These are phyloP conservation scores for Eucalyptus pauciflora DNA, from an alignment of 345 rosid genomes.

Conservation along the genomic window DNA sequence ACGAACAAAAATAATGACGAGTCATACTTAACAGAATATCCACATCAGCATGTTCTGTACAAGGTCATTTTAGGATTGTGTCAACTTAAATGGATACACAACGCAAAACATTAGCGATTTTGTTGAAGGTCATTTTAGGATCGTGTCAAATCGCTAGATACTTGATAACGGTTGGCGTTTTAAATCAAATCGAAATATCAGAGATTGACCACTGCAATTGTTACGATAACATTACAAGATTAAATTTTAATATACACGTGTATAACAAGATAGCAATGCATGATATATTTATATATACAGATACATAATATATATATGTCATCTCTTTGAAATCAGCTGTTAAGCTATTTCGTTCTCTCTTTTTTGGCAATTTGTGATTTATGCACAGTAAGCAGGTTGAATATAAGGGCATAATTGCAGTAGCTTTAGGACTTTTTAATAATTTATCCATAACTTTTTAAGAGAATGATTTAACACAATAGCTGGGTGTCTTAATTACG, in stretches of 20 bases:
- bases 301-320: not conserved
- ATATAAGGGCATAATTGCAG: fast-evolving
- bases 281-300: not conserved
- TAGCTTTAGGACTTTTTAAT: no score
- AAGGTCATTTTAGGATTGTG: not conserved
- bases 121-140: not conserved
- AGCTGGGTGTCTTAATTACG: not conserved
- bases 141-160: not conserved
- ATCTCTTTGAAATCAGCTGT: not conserved
- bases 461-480: not conserved
- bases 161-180: not conserved
- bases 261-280: not conserved
- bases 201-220: not conserved
- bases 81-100: not conserved
- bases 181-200: not conserved
- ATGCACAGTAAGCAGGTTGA: no score
- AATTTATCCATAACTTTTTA: no score
- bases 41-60: not conserved
- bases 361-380: no score
- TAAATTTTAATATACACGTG: not conserved
- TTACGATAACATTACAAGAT: not conserved
- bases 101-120: not conserved
- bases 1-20: not conserved
- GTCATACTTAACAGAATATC: not conserved
- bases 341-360: not conserved